Evolutionary conservation across 129 eudicot species (phyloP).

Genomic region (Tagetes erecta): DNA sequence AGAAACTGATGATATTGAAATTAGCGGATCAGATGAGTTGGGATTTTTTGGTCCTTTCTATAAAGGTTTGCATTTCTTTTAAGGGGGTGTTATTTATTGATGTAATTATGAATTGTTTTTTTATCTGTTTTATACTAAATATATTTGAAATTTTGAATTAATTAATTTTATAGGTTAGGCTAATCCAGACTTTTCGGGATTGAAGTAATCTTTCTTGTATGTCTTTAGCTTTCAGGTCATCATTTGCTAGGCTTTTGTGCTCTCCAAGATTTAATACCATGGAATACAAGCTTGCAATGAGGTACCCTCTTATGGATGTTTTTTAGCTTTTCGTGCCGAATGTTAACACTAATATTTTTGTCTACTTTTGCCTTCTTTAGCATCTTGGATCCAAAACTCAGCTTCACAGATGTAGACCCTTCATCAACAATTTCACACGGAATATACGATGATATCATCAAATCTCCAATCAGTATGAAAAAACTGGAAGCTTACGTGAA

Average conservation of each 20-base stretch:
- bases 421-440: too few species aligned
- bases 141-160: neutral
- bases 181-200: conserved; percentile 1
- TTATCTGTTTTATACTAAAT: neutral
- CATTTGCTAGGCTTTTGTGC: conserved; percentile 50
- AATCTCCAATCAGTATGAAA: too few species aligned
- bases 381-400: too few species aligned
- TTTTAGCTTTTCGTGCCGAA: neutral
- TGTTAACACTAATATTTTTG: conserved; percentile 8
- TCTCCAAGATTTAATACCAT: conserved; percentile 57
- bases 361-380: conserved; percentile 13
- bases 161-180: neutral
- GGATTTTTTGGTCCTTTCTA: conserved; percentile 74
- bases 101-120: neutral
- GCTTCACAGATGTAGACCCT: too few species aligned
- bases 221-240: conserved; percentile 62
- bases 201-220: conserved; percentile 8
- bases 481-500: too few species aligned
- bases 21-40: conserved; percentile 50
- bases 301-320: conserved; percentile 39
- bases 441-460: too few species aligned
- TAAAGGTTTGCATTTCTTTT: conserved; percentile 48
- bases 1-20: conserved; percentile 69
- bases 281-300: conserved; percentile 97
- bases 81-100: neutral